Percentiles rank a stretch among this genome's conserved stretches.
Conservation (phyloP, 768 basidiomycete genomes). For the Phylloporus sp. region DNA sequence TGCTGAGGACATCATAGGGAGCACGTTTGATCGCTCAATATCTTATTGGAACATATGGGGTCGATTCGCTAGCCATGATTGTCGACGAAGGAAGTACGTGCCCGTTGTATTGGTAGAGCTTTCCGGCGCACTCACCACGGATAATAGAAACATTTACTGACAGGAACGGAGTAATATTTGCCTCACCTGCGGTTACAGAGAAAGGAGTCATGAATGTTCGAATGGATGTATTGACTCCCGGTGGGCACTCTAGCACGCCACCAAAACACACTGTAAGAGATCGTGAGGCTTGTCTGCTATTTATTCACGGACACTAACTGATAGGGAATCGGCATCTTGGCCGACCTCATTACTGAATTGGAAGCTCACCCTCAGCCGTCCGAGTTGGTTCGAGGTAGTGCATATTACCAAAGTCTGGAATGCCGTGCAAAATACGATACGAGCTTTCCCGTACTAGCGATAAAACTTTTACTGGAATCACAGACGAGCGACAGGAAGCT, state of each 20-base stretch:
- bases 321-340: constrained; percentile 47
- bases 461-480: no score
- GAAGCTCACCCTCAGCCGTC: not conserved
- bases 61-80: constrained; percentile 47
- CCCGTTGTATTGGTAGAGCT: no score
- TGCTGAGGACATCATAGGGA: constrained; percentile 30
- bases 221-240: no score
- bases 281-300: not conserved
- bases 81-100: constrained; percentile 54
- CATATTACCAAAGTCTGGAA: no score
- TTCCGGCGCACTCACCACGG: no score
- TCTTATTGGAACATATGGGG: constrained; percentile 43
- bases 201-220: not conserved
- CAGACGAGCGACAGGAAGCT: constrained; percentile 19
- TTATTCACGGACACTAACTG: not conserved
- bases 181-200: not conserved
- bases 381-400: not conserved
- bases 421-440: no score
- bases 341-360: not conserved
- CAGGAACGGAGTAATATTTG: not conserved
- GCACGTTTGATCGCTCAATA: constrained; percentile 38
- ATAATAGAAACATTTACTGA: constrained; percentile 13
- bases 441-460: no score
- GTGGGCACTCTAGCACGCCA: no score
- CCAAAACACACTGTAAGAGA: no score